Evolutionary conservation across 306 rosid species (phyloP), one percentile per base, ranked within the genome.

Genomic region (Malus sylvestris): DNA sequence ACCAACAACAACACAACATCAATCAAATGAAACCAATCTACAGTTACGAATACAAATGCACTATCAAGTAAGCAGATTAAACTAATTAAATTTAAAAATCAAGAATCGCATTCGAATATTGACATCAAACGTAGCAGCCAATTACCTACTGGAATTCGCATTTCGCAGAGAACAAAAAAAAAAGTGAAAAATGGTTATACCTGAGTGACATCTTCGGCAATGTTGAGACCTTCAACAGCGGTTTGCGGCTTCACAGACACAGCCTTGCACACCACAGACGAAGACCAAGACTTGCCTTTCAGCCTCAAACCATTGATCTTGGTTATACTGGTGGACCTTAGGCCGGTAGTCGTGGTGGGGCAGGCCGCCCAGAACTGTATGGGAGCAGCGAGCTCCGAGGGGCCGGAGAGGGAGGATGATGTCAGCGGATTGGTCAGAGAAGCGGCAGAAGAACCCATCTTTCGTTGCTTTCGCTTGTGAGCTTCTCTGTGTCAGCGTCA

Each of bases 161-260:
- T 52, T 10, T 42, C 58, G 45, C 8, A 40, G 10, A 46, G 45
- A 0, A 30, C 32, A 30, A 30, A 32, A 10, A 9, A 52, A 4
- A 59, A 49, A 44, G 27, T 20, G 10, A 70, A 35, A 68, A 52
- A 4, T 30, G 55, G 22, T 49, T 44, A 49, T 5, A 77, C 87
- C 93, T 92, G 93, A 29, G 96, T 88, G 51, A 93, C 98, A 85
- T 91, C 86, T 5, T 90, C 90, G 3, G 98, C 98, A 72, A 93
- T 86, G 91, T 93, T 93, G 76, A 93, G 98, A 80, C 90, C 98
- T 68, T 91, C 97, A 35, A 83, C 75, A 46, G 79, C 86, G 8
- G 93, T 87, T 68, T 81, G 88, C 6, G 93, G 74, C 67, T 78
- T 79, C 68, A 88, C 82, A 10, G 96, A 86, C 11, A 85, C 89